Conservation (phyloP, 352 stramenopile genomes). For the Phytophthora meadii region DNA sequence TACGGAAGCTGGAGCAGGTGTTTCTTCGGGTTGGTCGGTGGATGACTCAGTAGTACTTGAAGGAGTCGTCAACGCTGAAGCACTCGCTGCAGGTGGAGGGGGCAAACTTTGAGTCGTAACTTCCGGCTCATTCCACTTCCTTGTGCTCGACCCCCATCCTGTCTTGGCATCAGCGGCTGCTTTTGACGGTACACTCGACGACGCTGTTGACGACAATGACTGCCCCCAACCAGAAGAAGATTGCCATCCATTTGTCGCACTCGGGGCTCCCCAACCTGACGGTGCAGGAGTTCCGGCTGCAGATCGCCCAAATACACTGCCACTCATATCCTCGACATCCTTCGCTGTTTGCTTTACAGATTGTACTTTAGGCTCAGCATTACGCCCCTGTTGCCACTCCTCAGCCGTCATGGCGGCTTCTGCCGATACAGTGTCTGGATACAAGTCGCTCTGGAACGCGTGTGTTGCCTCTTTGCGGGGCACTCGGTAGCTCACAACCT, state of each 20-base stretch:
- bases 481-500: slow-evolving; percentile 72
- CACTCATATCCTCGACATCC: slow-evolving; percentile 18
- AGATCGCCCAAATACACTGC: slow-evolving; percentile 46
- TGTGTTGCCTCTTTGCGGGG: slow-evolving; percentile 65
- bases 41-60: slow-evolving; percentile 1
- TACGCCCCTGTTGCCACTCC: slow-evolving; percentile 53
- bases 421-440: slow-evolving; percentile 57
- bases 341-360: slow-evolving; percentile 40
- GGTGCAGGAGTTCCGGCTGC: slow-evolving; percentile 4
- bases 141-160: slow-evolving; percentile 37
- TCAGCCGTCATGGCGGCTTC: slow-evolving; percentile 45
- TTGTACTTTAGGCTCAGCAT: slow-evolving; percentile 54
- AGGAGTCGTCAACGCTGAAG: background rate
- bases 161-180: slow-evolving; percentile 30
- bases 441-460: slow-evolving; percentile 82
- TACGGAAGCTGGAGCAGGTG: slow-evolving; percentile 1
- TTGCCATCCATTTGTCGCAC: slow-evolving; percentile 30
- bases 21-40: slow-evolving; percentile 19
- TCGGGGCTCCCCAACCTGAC: slow-evolving; percentile 29
- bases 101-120: slow-evolving; percentile 8
- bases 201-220: slow-evolving; percentile 37
- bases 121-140: slow-evolving; percentile 48
- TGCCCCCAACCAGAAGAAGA: slow-evolving; percentile 34
- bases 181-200: slow-evolving; percentile 39
- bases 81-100: background rate